Conservation (phyloP, 352 stramenopile genomes). For the Phytopythium litorale region DNA sequence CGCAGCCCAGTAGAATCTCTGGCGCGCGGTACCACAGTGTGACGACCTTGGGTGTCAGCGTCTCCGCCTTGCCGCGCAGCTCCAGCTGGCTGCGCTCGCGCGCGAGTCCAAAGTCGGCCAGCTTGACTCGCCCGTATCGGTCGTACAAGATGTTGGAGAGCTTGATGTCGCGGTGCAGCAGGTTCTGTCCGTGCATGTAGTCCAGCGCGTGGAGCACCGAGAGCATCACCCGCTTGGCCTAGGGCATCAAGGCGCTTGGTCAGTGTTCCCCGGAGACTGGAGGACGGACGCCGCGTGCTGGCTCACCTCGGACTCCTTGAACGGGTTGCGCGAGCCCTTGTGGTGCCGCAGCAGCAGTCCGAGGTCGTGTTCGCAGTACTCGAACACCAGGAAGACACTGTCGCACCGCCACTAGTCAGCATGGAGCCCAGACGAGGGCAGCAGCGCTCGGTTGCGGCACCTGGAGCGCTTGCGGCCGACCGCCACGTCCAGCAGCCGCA, state of each 20-base stretch:
- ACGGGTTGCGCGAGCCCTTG: slow-evolving; percentile 51
- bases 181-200: slow-evolving; percentile 77
- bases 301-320: slow-evolving; percentile 73
- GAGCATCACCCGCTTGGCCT: slow-evolving; percentile 86
- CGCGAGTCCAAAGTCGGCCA: slow-evolving; percentile 65
- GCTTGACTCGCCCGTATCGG: slow-evolving; percentile 56
- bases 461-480: slow-evolving; percentile 66
- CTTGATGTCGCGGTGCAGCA: slow-evolving; percentile 94
- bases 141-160: slow-evolving; percentile 93
- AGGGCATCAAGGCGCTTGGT: not conserved
- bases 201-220: slow-evolving; percentile 79
- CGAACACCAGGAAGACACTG: slow-evolving; percentile 90
- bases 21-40: slow-evolving; percentile 94
- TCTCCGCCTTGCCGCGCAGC: slow-evolving; percentile 5
- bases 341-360: slow-evolving; percentile 56
- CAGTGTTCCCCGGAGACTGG: not conserved
- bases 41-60: slow-evolving; percentile 84
- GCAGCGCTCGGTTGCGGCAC: slow-evolving; percentile 7
- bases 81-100: slow-evolving; percentile 70
- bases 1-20: slow-evolving; percentile 88
- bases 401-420: not conserved
- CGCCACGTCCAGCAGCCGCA: slow-evolving; percentile 65
- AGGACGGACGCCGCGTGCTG: not conserved
- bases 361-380: slow-evolving; percentile 88
- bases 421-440: not conserved